Percentiles rank a stretch among this genome's conserved stretches.
phyloP scores from a whole-genome alignment of 495 filamentous ascomycete genomes.

The Rhypophila decipiens region DNA sequence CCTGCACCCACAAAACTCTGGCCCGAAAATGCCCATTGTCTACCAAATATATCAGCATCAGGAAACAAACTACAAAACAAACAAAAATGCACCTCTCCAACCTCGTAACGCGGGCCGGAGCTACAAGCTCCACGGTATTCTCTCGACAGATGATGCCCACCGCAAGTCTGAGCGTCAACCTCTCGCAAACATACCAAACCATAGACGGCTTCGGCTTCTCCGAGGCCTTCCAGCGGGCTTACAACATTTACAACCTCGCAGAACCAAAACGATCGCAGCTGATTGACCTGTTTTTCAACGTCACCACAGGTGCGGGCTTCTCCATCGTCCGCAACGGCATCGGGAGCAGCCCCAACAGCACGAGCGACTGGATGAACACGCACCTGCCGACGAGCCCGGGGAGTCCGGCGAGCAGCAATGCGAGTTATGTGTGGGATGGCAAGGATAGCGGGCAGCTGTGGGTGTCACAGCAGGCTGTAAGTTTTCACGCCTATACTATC shows the following conservation, averaged over 20 bases:
- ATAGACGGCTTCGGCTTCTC: conserved; percentile 45
- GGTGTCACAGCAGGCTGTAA: conserved; percentile 42
- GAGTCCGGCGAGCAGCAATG: conserved; percentile 18
- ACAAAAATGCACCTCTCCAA: conserved; percentile 5
- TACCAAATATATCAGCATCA: conserved; percentile 1
- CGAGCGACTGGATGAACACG: conserved; percentile 24
- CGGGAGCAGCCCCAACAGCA: conserved; percentile 14
- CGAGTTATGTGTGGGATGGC: conserved; percentile 12
- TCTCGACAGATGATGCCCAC: background rate
- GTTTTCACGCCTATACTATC: no score
- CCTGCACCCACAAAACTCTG: background rate
- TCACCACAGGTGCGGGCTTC: conserved; percentile 43
- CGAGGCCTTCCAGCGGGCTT: conserved; percentile 43
- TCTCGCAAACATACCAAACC: conserved; percentile 24
- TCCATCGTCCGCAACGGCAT: conserved; percentile 49
- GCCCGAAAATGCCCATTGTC: no score
- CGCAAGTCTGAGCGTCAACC: conserved; percentile 28
- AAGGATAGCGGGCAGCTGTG: conserved; percentile 43
- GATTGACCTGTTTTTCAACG: conserved; percentile 44
- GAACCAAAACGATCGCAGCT: conserved; percentile 23
- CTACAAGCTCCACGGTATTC: background rate
- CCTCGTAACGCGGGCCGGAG: background rate
- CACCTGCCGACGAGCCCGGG: conserved; percentile 36
- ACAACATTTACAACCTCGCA: conserved; percentile 31
- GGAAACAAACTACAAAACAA: background rate